Conservation (phyloP, 2,329 filamentous ascomycete genomes). For the Laburnicola sp. region DNA sequence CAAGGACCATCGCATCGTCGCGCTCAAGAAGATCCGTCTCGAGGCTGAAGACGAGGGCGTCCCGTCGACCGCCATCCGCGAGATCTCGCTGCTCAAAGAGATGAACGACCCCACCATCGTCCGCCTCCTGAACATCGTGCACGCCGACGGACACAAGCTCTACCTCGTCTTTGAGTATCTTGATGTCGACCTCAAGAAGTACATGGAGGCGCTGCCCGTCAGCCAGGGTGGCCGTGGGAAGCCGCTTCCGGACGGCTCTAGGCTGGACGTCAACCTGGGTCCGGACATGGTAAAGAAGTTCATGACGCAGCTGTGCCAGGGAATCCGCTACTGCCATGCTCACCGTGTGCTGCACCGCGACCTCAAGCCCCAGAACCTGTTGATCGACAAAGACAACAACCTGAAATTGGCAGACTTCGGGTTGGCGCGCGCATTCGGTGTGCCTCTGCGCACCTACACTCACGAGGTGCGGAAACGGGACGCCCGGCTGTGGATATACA, state of each 20-base stretch:
- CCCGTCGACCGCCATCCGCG: constrained; percentile 88
- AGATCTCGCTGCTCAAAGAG: constrained; percentile 92
- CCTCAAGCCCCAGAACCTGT: constrained; percentile 85
- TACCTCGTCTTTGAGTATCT: constrained; percentile 93
- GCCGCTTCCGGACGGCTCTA: constrained; percentile 76
- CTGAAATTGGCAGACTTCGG: constrained; percentile 91
- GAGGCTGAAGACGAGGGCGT: constrained; percentile 95
- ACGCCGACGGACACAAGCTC: constrained; percentile 91
- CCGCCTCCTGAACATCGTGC: constrained; percentile 85
- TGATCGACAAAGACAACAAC: constrained; percentile 85
- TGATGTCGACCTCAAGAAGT: constrained; percentile 90
- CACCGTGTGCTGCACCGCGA: constrained; percentile 87
- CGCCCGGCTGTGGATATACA: constrained; percentile 14
- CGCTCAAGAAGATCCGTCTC: constrained; percentile 92
- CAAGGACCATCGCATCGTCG: constrained; percentile 77
- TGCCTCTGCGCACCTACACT: constrained; percentile 87
- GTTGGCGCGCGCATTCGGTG: constrained; percentile 85
- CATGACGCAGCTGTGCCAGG: constrained; percentile 84
- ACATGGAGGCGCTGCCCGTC: constrained; percentile 88
- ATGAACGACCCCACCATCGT: constrained; percentile 93
- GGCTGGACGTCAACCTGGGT: constrained; percentile 64
- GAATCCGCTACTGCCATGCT: constrained; percentile 84
- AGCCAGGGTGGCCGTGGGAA: constrained; percentile 84
- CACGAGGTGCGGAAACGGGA: constrained; percentile 64
- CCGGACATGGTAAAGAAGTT: constrained; percentile 88